Conservation (phyloP, 768 basidiomycete species). For the Suillus placidus region DNA sequence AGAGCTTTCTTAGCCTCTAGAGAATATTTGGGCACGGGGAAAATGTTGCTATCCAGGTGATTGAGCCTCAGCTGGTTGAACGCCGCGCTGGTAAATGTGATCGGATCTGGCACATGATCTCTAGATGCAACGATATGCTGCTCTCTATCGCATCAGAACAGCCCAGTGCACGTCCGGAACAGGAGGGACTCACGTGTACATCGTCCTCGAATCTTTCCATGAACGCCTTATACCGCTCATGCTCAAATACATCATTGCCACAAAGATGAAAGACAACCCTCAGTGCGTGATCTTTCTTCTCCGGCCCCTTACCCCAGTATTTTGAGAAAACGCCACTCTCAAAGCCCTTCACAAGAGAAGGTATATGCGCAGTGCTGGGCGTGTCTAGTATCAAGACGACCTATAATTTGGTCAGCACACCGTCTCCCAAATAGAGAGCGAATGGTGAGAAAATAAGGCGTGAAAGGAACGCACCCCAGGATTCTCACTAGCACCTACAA, state of each 20-base stretch:
- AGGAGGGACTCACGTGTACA: slow-evolving; percentile 54
- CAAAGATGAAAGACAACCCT: slow-evolving; percentile 1
- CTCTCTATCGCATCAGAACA: not conserved
- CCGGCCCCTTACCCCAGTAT: not conserved
- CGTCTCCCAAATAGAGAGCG: not conserved
- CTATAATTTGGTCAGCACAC: not conserved
- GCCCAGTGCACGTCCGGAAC: not conserved
- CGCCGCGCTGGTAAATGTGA: slow-evolving; percentile 1
- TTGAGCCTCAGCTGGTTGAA: slow-evolving; percentile 3
- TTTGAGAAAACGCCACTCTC: not conserved
- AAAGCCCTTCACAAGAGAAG: not conserved
- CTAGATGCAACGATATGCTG: slow-evolving; percentile 1
- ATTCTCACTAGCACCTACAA: slow-evolving; percentile 1
- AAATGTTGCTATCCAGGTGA: not conserved
- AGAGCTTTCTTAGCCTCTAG: not conserved
- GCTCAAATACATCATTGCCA: slow-evolving; percentile 54
- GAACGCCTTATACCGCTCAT: slow-evolving; percentile 70
- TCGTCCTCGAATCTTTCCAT: slow-evolving; percentile 65
- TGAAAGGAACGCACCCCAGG: not conserved
- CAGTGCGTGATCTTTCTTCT: not conserved
- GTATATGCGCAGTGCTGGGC: not conserved
- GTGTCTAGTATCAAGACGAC: slow-evolving; percentile 1
- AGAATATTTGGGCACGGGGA: not conserved
- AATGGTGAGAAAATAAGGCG: not conserved
- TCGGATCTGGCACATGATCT: not conserved